Conservation (phyloP, 768 basidiomycete species). For the Kwoniella sp. region DNA sequence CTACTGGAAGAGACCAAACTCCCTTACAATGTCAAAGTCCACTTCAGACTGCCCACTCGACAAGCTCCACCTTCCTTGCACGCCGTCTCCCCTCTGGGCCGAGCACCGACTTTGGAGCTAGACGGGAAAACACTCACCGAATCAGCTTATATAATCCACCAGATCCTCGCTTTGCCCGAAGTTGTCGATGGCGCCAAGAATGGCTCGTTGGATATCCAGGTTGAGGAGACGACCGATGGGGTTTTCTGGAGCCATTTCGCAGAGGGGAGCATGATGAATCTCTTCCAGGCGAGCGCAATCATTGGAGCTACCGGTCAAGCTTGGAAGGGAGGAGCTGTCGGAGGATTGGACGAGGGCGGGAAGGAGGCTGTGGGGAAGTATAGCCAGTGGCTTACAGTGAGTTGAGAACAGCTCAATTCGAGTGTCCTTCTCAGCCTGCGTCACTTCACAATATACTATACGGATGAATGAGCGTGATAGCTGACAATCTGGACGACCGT, state of each 20-base stretch:
- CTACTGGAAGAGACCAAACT: conserved; percentile 48
- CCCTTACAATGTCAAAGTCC: conserved; percentile 50
- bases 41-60: conserved; percentile 31
- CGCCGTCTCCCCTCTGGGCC: conserved; percentile 43
- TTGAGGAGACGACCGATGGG: conserved; percentile 28
- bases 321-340: conserved; percentile 4
- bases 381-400: conserved; percentile 12
- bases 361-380: conserved; percentile 18
- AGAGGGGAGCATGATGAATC: conserved; percentile 48
- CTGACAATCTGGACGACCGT: no score
- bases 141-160: conserved; percentile 43
- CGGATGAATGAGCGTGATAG: no score
- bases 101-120: conserved; percentile 39
- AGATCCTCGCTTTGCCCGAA: conserved; percentile 25
- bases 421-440: not conserved
- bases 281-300: conserved; percentile 39
- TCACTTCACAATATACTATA: no score
- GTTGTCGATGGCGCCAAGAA: not conserved
- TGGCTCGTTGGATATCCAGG: conserved; percentile 6
- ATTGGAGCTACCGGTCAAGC: conserved; percentile 18
- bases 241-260: conserved; percentile 47
- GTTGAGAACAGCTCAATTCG: conserved; percentile 1
- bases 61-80: conserved; percentile 44
- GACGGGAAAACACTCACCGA: conserved; percentile 37
- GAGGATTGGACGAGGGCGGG: conserved; percentile 14